These are phyloP conservation scores for Hericium erinaceus DNA, from an alignment of 768 basidiomycete genomes.

Conservation along the genomic window DNA sequence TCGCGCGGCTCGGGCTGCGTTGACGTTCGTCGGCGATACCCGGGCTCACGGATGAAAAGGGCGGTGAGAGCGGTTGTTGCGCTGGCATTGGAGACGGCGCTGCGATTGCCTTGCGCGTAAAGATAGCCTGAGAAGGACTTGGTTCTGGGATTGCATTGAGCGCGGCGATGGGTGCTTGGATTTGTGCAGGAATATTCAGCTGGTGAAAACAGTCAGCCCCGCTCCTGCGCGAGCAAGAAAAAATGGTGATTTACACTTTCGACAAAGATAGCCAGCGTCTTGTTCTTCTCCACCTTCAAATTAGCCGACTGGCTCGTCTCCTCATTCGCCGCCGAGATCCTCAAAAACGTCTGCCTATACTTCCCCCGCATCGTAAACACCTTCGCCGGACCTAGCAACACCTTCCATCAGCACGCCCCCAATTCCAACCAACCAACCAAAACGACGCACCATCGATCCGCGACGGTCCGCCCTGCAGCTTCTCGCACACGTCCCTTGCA, in stretches of 20 bases:
- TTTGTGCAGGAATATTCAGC: too few species aligned
- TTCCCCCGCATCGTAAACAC: constrained; percentile 58
- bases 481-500: constrained; percentile 44
- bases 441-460: not conserved
- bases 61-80: not conserved
- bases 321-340: constrained; percentile 44
- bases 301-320: constrained; percentile 48
- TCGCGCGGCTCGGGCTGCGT: not conserved
- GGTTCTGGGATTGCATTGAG: too few species aligned
- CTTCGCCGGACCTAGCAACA: constrained; percentile 48
- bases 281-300: constrained; percentile 41
- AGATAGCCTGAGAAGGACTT: too few species aligned
- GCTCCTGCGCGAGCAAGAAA: too few species aligned
- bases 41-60: not conserved
- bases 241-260: constrained; percentile 38
- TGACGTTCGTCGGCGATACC: not conserved
- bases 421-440: too few species aligned
- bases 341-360: constrained; percentile 61
- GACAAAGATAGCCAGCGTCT: constrained; percentile 48
- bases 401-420: not conserved
- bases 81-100: not conserved
- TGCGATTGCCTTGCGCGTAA: too few species aligned
- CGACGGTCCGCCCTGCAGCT: not conserved
- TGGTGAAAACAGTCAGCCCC: too few species aligned
- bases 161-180: too few species aligned